Percentiles rank a stretch among this genome's conserved stretches.
Conservation (phyloP, 192 early-diverging fungal genomes). For the Backusella psychrophila region DNA sequence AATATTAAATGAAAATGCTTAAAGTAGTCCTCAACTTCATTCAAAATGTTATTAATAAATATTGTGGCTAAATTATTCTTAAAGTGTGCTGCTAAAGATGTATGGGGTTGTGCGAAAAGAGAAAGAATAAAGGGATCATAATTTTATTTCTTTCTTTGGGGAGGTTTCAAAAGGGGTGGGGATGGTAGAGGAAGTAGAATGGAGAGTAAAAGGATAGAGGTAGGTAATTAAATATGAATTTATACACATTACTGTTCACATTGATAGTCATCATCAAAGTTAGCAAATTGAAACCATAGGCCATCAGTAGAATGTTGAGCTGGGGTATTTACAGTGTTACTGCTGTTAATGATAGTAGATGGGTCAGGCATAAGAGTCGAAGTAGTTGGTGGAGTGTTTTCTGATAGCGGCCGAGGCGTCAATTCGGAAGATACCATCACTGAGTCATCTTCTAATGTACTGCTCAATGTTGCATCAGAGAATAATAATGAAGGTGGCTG, state of each 20-base stretch:
- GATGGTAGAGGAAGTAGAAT: neutral
- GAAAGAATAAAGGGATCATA: too few relatives aligned
- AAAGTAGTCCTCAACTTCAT: too few relatives aligned
- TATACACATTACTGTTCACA: slow-evolving; percentile 6
- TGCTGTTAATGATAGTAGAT: neutral
- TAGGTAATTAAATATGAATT: neutral
- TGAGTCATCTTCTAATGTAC: slow-evolving; percentile 11
- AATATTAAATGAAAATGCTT: too few relatives aligned
- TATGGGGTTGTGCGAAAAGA: too few relatives aligned
- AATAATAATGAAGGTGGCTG: slow-evolving; percentile 14
- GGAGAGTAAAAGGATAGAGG: neutral
- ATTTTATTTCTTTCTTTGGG: neutral
- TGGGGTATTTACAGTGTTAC: neutral
- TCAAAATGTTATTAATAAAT: too few relatives aligned
- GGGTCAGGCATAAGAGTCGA: neutral
- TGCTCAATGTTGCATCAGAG: slow-evolving; percentile 13
- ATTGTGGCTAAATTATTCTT: too few relatives aligned
- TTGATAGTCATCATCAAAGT: slow-evolving; percentile 15
- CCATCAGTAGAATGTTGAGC: slow-evolving; percentile 8
- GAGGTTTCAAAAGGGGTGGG: neutral
- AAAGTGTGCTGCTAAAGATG: too few relatives aligned
- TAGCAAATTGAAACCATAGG: slow-evolving; percentile 15
- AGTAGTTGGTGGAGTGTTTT: neutral
- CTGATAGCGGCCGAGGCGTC: neutral
- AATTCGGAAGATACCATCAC: too few relatives aligned